Evolutionary conservation across 257 asterid genomes (phyloP), one percentile per base, ranked within the genome.

Genomic region (Solanum chiquidenum): DNA sequence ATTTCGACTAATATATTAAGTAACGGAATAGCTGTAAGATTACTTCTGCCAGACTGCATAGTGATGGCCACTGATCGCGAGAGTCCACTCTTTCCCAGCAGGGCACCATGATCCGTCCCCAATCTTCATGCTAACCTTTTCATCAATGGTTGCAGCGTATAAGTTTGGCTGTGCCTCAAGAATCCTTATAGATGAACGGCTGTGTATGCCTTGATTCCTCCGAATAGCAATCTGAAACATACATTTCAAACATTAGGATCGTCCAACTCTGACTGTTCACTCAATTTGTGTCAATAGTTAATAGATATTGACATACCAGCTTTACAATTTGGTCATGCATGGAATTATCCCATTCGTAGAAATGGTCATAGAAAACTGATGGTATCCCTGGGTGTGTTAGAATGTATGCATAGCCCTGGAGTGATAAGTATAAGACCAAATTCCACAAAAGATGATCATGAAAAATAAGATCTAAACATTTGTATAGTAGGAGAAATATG

Each of bases 51-150:
- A 97, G 79, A 97, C 93, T 12, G 98, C 99, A 76, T 97, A 97
- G 83, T 95, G 88, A 76, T 92, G 91, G 64, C 99, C 99, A 18
- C 96, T 95, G 55, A 96, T 90, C 11, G 94, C 98, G 31, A 97
- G 93, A 21, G 90, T 88, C 99, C 99, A 97, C 88, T 95, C 99
- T 83, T 89, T 92, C 66, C 95, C 99, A 5, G 95, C 68, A 16
- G 99, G 99, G 86, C 95, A 90, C 99, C 99, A 97, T 5, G 98
- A 92, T 11, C 95, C 99, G 23, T 95, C 98, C 87, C 99, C 99
- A 4, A 97, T 95, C 93, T 97, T 97, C 99, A 96, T 90, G 74
- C 95, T 91, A 86, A 92, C 66, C 73, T 92, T 95, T 88, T 95
- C 99, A 27, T 93, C 99, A 44, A 95, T 90, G 35, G 86, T 91